These are phyloP conservation scores for Onygena corvina DNA, from an alignment of 2,329 filamentous ascomycete genomes.

Conservation along the genomic window DNA sequence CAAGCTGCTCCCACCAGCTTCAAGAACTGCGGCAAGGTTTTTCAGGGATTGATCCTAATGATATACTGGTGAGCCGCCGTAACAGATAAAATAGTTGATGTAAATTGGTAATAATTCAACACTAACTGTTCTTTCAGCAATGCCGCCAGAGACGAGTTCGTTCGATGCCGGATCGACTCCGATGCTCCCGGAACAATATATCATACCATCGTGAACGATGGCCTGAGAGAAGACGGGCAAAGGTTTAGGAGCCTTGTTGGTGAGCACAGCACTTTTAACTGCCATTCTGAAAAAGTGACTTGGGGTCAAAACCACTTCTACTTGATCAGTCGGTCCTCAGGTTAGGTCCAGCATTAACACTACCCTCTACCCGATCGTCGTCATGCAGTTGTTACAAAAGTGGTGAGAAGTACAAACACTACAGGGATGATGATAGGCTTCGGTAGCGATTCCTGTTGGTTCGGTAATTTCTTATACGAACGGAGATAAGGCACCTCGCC, in stretches of 20 bases:
- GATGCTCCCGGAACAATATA: slow-evolving; percentile 58
- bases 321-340: too few relatives aligned
- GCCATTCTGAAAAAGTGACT: too few relatives aligned
- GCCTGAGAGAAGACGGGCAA: slow-evolving; percentile 49
- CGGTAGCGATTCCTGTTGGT: too few relatives aligned
- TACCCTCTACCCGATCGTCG: too few relatives aligned
- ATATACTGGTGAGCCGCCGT: background rate
- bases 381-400: too few relatives aligned
- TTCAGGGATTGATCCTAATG: slow-evolving; percentile 38
- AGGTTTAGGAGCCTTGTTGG: slow-evolving; percentile 40
- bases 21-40: slow-evolving; percentile 49
- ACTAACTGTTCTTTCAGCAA: slow-evolving; percentile 15
- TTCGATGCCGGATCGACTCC: slow-evolving; percentile 46
- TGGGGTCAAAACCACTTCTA: too few relatives aligned
- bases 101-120: background rate
- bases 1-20: slow-evolving; percentile 48
- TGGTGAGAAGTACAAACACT: too few relatives aligned
- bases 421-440: too few relatives aligned
- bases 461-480: too few relatives aligned
- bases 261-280: slow-evolving; percentile 33
- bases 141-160: slow-evolving; percentile 43
- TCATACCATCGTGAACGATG: slow-evolving; percentile 50
- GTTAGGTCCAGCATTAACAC: too few relatives aligned
- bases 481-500: too few relatives aligned
- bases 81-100: background rate